Percentiles rank a stretch among this genome's conserved stretches.
These are phyloP conservation scores for Saraca asoca DNA, from an alignment of 331 rosid species.

Conservation along the genomic window DNA sequence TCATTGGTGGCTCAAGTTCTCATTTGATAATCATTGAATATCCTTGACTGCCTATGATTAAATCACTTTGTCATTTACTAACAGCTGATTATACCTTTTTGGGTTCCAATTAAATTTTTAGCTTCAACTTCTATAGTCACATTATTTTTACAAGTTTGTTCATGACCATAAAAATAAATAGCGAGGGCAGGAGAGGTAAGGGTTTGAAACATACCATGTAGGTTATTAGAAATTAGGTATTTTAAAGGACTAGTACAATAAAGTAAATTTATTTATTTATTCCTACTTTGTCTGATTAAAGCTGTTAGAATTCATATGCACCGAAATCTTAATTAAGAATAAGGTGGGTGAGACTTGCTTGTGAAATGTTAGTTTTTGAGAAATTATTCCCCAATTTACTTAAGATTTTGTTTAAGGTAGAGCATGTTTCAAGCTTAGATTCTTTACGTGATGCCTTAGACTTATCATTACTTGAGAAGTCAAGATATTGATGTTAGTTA, in stretches of 20 bases:
- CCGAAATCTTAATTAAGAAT: background rate
- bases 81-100: background rate
- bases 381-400: background rate
- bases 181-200: background rate
- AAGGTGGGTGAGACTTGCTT: background rate
- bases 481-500: conserved; percentile 17
- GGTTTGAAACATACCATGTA: background rate
- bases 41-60: background rate
- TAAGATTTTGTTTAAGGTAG: background rate
- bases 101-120: background rate
- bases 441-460: background rate
- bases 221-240: background rate
- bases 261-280: background rate
- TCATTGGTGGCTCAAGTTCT: conserved; percentile 5
- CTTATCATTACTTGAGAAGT: background rate
- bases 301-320: background rate
- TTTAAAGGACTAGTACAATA: background rate
- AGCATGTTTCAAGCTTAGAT: conserved; percentile 6
- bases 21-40: conserved; percentile 1
- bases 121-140: background rate
- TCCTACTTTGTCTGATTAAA: background rate
- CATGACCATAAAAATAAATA: background rate
- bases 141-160: background rate
- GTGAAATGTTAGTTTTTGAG: background rate
- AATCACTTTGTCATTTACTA: conserved; percentile 1